Base-by-base conservation (phyloP, 441 rosid species). In the Populus hybrid region DNA sequence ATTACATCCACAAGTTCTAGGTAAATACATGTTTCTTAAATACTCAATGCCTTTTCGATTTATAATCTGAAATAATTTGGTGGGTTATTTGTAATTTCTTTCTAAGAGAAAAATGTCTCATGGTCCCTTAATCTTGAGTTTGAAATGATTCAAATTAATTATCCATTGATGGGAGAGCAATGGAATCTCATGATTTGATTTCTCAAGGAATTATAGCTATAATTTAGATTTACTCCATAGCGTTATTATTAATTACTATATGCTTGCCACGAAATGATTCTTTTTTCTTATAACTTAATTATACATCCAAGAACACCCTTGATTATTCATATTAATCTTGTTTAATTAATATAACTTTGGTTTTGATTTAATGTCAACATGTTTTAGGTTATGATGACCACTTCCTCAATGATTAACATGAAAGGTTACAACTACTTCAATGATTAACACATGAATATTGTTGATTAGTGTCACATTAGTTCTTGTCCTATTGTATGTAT, bases 1-100 rank as follows among this genome's bases (percentile, higher is more conserved):
- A 76, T 80, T 69, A 68, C 81, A 50, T 30, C 67, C 78, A 73
- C 35, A 66, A 81, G 61, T 64, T 83, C 82, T 63, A 79, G 78
- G 82, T 81, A 82, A 42, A 57, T 57, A 57, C 23, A 57, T 57
- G 23, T 20, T 20, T 57, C 23, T 57, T 57, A 57, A 57, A 20
- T 20, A 18, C 2, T 59, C 24, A 9, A 59, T 69, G 50, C 63
- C 21, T 12, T 46, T 69, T 23, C 3, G 14, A 20, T 32, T 11
- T 50, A 8, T 24, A 3, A 67, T 57, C 24, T 28, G 16, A 32
- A n/a, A 21, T 24, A 9, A 23, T 8, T 70, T 21, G 8, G 30
- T 14, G 40, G 16, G 21, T 8, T 59, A 42, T 23, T 65, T 38
- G 11, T 50, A 36, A 36, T 3, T 24, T 24, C 1, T 66, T 66